Conservation (phyloP, 1,139 yeast genomes). For the Suhomyces taliae region DNA sequence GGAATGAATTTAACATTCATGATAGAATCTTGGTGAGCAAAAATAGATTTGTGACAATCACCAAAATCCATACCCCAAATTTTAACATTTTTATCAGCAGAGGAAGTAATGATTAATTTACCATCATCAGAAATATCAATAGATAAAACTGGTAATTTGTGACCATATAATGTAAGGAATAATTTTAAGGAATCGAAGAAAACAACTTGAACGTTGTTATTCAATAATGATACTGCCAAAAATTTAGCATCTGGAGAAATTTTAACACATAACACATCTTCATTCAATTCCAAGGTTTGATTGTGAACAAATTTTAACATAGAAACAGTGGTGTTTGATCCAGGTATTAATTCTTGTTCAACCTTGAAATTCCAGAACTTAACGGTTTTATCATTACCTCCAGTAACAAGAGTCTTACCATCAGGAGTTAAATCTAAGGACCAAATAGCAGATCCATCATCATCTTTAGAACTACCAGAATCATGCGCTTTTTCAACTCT, state of each 20-base stretch:
- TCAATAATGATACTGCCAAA: slow-evolving; percentile 82
- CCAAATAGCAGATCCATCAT: slow-evolving; percentile 81
- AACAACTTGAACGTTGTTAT: slow-evolving; percentile 91
- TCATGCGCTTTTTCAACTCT: slow-evolving; percentile 67
- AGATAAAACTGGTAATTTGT: slow-evolving; percentile 87
- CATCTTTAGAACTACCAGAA: slow-evolving; percentile 17
- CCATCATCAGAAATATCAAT: slow-evolving; percentile 89
- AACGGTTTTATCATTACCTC: slow-evolving; percentile 88
- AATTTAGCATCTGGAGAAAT: slow-evolving; percentile 80
- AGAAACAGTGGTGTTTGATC: slow-evolving; percentile 55
- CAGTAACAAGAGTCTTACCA: slow-evolving; percentile 83
- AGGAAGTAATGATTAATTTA: slow-evolving; percentile 82
- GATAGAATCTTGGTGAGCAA: slow-evolving; percentile 95
- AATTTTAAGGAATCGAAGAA: slow-evolving; percentile 84
- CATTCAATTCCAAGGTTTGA: slow-evolving; percentile 80
- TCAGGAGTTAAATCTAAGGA: slow-evolving; percentile 83
- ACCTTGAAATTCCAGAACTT: slow-evolving; percentile 87
- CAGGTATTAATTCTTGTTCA: slow-evolving; percentile 66
- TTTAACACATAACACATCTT: slow-evolving; percentile 78
- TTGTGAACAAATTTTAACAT: slow-evolving; percentile 65
- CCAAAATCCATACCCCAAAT: slow-evolving; percentile 99
- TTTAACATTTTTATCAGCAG: slow-evolving; percentile 95
- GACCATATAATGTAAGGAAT: slow-evolving; percentile 88
- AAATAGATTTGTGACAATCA: slow-evolving; percentile 94
- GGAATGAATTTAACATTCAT: slow-evolving; percentile 87